A percentile compares a stretch with the other conserved stretches of the same genome.
These are phyloP conservation scores for Skeletonema grethae DNA, from an alignment of 108 stramenopile species.

Conservation along the genomic window DNA sequence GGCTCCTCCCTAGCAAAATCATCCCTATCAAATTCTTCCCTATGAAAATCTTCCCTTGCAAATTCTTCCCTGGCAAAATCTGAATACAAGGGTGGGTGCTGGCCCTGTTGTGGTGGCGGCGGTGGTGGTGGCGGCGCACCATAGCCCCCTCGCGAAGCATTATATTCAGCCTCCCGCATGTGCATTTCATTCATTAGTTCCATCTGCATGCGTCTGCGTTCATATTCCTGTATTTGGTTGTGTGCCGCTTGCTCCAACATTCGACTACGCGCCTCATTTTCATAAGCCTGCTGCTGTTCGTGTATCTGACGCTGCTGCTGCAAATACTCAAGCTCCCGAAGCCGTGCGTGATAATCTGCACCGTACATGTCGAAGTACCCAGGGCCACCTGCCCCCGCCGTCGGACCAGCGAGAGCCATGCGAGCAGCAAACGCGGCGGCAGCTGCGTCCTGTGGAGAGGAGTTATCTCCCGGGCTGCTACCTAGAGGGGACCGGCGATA, in stretches of 20 bases:
- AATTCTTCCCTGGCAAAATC: background rate
- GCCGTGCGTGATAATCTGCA: constrained; percentile 21
- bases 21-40: background rate
- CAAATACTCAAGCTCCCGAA: constrained; percentile 35
- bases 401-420: constrained; percentile 30
- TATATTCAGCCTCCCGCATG: constrained; percentile 27
- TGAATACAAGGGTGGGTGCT: background rate
- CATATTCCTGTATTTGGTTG: constrained; percentile 39
- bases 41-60: background rate
- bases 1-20: background rate
- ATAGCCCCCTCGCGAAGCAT: background rate
- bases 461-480: constrained; percentile 1
- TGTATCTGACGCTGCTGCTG: constrained; percentile 42
- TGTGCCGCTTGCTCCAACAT: constrained; percentile 40
- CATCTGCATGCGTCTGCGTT: constrained; percentile 33
- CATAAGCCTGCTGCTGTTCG: constrained; percentile 23
- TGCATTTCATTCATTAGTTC: constrained; percentile 44
- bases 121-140: background rate
- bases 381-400: constrained; percentile 11
- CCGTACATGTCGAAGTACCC: constrained; percentile 20
- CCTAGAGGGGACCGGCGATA: background rate
- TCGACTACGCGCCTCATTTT: constrained; percentile 27
- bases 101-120: background rate
- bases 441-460: constrained; percentile 27
- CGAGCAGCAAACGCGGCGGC: constrained; percentile 39